phyloP scores from a whole-genome alignment of 768 basidiomycete genomes.

The Mycena rebaudengoi region DNA sequence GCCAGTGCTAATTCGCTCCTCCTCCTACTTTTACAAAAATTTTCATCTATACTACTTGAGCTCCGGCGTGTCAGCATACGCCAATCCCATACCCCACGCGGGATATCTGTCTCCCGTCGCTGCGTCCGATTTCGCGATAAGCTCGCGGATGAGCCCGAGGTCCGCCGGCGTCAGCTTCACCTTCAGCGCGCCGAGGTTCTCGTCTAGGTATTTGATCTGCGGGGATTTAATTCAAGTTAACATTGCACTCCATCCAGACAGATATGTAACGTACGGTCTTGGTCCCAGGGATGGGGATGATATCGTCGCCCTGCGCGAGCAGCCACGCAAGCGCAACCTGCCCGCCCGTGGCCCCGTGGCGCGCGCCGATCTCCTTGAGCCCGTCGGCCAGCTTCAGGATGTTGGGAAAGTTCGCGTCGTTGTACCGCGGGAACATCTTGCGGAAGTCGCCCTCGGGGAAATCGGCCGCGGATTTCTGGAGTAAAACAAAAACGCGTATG shows the following conservation, averaged over 20 bases:
- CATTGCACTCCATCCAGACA: constrained; percentile 40
- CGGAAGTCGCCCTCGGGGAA: constrained; percentile 38
- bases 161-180: constrained; percentile 31
- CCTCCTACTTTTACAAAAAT: too few relatives aligned
- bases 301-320: constrained; percentile 6
- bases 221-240: constrained; percentile 6
- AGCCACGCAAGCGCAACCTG: constrained; percentile 22
- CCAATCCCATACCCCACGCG: not conserved
- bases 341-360: constrained; percentile 31
- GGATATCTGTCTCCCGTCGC: constrained; percentile 36
- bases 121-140: constrained; percentile 32
- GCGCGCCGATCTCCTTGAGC: constrained; percentile 38
- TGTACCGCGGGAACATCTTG: constrained; percentile 33
- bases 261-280: constrained; percentile 33
- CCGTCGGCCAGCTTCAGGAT: constrained; percentile 43
- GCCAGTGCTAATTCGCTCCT: too few relatives aligned
- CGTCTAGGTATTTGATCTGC: constrained; percentile 37
- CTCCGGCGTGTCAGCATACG: constrained; percentile 34
- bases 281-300: not conserved
- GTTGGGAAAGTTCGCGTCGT: constrained; percentile 39
- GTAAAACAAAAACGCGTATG: too few relatives aligned
- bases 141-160: constrained; percentile 32
- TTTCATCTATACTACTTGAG: too few relatives aligned
- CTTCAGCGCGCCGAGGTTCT: constrained; percentile 38
- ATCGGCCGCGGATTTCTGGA: constrained; percentile 26